Conservation (phyloP, 129 eudicot genomes). For the Flaveria trinervia region DNA sequence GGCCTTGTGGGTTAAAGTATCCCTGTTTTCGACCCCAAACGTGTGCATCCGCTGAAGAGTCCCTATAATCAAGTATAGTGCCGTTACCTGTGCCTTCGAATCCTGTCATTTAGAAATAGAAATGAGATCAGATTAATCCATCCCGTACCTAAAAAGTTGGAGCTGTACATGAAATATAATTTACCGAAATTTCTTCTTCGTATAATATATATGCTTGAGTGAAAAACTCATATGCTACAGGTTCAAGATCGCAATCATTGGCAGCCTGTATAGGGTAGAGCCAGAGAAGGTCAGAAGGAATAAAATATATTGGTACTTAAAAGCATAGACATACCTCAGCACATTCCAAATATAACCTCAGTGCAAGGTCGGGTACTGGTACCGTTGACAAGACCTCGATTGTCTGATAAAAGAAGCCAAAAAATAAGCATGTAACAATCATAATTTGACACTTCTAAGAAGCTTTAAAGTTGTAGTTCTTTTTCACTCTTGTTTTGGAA, state of each 20-base stretch:
- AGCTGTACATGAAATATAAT: background rate
- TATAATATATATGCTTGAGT: constrained; percentile 97
- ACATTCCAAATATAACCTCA: constrained; percentile 83
- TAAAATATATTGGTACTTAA: background rate
- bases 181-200: constrained; percentile 96
- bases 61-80: constrained; percentile 87
- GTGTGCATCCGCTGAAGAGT: constrained; percentile 94
- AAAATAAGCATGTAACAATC: constrained; percentile 16
- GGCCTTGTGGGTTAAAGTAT: constrained; percentile 96
- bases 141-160: constrained; percentile 1
- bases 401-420: constrained; percentile 45
- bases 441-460: background rate
- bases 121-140: background rate
- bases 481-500: constrained; percentile 6
- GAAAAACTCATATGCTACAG: constrained; percentile 97
- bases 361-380: constrained; percentile 91
- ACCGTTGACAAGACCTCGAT: constrained; percentile 73
- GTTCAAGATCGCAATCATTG: constrained; percentile 93
- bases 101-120: constrained; percentile 50
- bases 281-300: background rate
- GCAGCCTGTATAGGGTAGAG: constrained; percentile 63
- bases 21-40: constrained; percentile 97
- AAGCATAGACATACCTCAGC: constrained; percentile 67
- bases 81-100: constrained; percentile 91
- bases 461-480: background rate